Percentiles rank a stretch among this genome's conserved stretches.
phyloP scores from a whole-genome alignment of 257 asterid genomes.

The Ophiorrhiza pumila region DNA sequence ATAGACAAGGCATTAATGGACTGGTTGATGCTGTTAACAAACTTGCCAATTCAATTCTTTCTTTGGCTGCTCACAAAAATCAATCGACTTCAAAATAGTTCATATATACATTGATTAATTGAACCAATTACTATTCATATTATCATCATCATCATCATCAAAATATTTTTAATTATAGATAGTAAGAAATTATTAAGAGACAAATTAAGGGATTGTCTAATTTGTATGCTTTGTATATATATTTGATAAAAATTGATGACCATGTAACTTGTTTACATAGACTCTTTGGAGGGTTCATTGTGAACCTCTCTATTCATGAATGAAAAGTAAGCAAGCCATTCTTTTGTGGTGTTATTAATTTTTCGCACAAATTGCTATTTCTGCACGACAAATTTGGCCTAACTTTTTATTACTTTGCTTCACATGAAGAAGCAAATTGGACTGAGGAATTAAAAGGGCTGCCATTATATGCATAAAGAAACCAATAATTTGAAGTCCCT shows the following conservation, averaged over 20 bases:
- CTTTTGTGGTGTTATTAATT: neutral
- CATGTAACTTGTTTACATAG: neutral
- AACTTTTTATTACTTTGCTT: neutral
- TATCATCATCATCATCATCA: neutral
- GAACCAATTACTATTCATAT: neutral
- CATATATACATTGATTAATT: neutral
- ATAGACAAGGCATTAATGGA: constrained; percentile 67
- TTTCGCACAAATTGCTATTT: no score
- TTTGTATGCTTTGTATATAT: constrained; percentile 5
- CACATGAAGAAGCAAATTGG: neutral
- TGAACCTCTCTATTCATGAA: constrained; percentile 1
- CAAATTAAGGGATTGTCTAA: neutral
- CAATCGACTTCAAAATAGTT: constrained; percentile 26
- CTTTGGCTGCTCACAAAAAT: constrained; percentile 52
- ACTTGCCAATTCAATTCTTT: constrained; percentile 68
- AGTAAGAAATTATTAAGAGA: neutral
- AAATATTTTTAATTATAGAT: constrained; percentile 2
- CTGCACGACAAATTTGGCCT: neutral
- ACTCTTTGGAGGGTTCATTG: neutral
- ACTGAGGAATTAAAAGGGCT: no score
- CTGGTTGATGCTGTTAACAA: constrained; percentile 81
- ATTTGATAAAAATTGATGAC: constrained; percentile 2
- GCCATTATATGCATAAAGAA: no score
- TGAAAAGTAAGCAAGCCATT: constrained; percentile 8
- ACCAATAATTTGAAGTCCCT: neutral